Base-by-base conservation (phyloP, 208 protist species). In the Novymonas esmeraldas region DNA sequence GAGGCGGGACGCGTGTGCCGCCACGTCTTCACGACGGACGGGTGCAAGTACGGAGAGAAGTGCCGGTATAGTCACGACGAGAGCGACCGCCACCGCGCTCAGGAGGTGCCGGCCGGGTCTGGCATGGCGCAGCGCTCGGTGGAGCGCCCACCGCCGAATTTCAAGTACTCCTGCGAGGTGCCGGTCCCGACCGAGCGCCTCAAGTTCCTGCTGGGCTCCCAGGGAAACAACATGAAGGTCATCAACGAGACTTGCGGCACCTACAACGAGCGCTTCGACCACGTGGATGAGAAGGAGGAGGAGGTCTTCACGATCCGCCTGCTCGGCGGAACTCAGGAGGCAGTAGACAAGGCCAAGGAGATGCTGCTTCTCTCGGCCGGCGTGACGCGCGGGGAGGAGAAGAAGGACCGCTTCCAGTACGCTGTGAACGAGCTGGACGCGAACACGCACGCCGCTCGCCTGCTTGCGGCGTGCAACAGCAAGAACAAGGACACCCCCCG, bases 11-110 rank as follows among this genome's bases (percentile, higher is more conserved):
- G 84, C 38, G 61, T 73, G 22, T 95, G 90, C 79, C 81, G 89
- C 24, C 75, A 95, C 76, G 89, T 81, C 76, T 88, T 90, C 65
- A 68, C 45, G 10, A 56, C 68, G 18, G 83, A 90, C 3, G 81
- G 78, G 24, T 95, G 90, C 85, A 89, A 82, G 65, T 93, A 85
- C 70, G 90, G 87, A 46, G 87, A 95, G 22, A 71, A 69, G 14
- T 95, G 87, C 85, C 79, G 79, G 42, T 93, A 90, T 85, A 90
- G 85, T 73, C 90, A 92, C 74, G 79, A 85, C 49, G 73, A 75
- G 60, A 70, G 41, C 24, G 55, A 86, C 58, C 73, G 76, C 63
- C 39, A 64, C 31, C 74, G 57, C 34, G 64, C 41, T n/a, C 55
- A 57, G 50, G 74, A 72, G 33, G 34, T 24, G 24, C 72, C 59